Evolutionary conservation across 148 eudicot genomes (phyloP), one percentile per base, ranked within the genome.

Genomic region (Silene latifolia): DNA sequence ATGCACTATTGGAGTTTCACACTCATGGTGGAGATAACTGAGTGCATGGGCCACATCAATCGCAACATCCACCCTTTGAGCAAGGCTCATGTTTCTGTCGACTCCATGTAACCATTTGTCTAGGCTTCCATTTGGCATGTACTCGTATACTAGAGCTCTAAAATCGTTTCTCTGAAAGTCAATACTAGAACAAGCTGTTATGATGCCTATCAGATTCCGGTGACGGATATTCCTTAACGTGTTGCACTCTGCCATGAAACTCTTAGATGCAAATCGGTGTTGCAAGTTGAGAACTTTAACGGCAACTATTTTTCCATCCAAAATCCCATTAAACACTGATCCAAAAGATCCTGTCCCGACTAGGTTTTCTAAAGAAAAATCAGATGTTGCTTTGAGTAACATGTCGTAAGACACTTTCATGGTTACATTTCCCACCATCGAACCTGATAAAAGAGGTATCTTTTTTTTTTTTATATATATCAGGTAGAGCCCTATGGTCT

Each of bases 221-320:
- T 48, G 54, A 48, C 54, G 54, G 54, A 48, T 14, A 48, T 48
- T 48, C 54, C 54, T 48, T 3, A 71, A 76, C 63, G 76, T 79
- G 11, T 71, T 27, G 42, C 83, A 80, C 72, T 80, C 83, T 64
- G 72, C 70, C 72, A 71, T 66, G 71, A 80, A 80, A 29, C 79
- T 80, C 76, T 65, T 76, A 0, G 29, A 14, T 48, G 54, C 54
- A 12, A 3, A 1, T n/a, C n/a, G n/a, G n/a, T 48, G 54, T 11
- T 48, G 54, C 14, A 48, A 15, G 54, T 48, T 48, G 54, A 48
- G 54, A 48, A 48, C 54, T 48, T 48, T 48, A 15, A 48, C 54
- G 1, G 15, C 54, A 48, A 48, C 54, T 15, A 15, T 48, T 15
- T 48, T 48, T 48, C 54, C 54, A 48, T 48, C 54, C 54, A 48